Conservation (phyloP, 768 basidiomycete species). For the Xerocomus potaroensis region DNA sequence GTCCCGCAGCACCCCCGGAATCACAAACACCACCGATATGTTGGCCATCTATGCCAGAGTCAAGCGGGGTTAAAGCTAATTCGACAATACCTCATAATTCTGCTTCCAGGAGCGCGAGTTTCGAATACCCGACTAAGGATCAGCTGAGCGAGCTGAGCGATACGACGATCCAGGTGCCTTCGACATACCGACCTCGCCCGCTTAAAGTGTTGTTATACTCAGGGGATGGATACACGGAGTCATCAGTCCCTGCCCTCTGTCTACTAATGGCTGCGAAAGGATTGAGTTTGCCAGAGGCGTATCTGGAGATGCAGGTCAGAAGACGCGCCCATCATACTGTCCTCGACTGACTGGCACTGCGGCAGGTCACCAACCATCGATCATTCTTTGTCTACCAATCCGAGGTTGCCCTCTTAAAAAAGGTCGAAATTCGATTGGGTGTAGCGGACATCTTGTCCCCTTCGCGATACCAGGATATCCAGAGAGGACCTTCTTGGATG, state of each 20-base stretch:
- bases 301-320: constrained; percentile 74
- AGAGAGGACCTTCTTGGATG: constrained; percentile 13
- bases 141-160: constrained; percentile 14
- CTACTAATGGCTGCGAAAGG: constrained; percentile 77
- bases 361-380: constrained; percentile 57
- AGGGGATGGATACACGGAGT: constrained; percentile 90
- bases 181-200: constrained; percentile 47
- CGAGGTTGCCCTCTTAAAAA: constrained; percentile 69
- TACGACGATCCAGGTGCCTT: constrained; percentile 10
- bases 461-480: constrained; percentile 25
- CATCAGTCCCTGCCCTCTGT: constrained; percentile 79
- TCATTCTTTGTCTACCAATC: constrained; percentile 90
- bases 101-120: background rate
- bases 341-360: background rate
- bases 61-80: constrained; percentile 14
- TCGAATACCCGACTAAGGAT: constrained; percentile 15
- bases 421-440: constrained; percentile 56
- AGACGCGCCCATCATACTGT: background rate
- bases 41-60: constrained; percentile 17
- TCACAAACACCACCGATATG: constrained; percentile 12
- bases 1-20: constrained; percentile 7
- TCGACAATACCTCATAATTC: constrained; percentile 15
- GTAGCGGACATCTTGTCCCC: constrained; percentile 17
- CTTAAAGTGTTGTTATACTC: constrained; percentile 78
- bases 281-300: constrained; percentile 80